phyloP scores from a whole-genome alignment of 2,329 filamentous ascomycete species.

The Pseudogymnoascus sp. region DNA sequence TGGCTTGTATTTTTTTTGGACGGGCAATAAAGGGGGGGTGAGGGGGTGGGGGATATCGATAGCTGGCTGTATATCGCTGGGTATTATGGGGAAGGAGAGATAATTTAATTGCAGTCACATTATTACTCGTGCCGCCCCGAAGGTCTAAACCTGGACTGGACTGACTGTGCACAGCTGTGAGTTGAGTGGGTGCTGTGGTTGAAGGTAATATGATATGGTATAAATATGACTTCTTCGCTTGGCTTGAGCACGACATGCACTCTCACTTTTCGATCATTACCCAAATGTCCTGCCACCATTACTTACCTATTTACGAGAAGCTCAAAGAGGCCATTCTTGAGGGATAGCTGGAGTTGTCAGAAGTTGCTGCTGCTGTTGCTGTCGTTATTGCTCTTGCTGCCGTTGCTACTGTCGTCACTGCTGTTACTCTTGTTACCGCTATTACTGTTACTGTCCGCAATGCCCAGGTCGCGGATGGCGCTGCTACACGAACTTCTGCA shows the following conservation, averaged over 20 bases:
- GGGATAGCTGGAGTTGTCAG: neutral
- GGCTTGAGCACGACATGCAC: no score
- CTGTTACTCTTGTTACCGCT: neutral
- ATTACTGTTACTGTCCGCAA: no score
- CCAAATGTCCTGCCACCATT: no score
- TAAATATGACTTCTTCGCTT: no score
- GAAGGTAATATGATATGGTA: neutral
- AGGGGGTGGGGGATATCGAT: neutral
- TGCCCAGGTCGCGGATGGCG: no score
- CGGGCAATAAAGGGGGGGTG: neutral
- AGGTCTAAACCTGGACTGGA: neutral
- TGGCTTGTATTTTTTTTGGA: slow-evolving; percentile 1
- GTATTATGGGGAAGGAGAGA: neutral
- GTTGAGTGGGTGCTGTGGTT: neutral
- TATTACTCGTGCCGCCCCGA: neutral
- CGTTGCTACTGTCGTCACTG: neutral
- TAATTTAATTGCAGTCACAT: neutral
- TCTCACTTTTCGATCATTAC: no score
- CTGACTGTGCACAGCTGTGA: no score
- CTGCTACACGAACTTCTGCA: no score
- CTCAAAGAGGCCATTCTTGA: neutral
- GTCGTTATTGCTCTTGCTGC: neutral
- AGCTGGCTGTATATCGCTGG: neutral
- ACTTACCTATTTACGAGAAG: no score
- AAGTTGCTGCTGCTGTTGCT: neutral